A percentile compares a stretch with the other conserved stretches of the same genome.
Evolutionary conservation across 106 monocot genomes (phyloP).

Genomic region (Amphibolis antarctica): DNA sequence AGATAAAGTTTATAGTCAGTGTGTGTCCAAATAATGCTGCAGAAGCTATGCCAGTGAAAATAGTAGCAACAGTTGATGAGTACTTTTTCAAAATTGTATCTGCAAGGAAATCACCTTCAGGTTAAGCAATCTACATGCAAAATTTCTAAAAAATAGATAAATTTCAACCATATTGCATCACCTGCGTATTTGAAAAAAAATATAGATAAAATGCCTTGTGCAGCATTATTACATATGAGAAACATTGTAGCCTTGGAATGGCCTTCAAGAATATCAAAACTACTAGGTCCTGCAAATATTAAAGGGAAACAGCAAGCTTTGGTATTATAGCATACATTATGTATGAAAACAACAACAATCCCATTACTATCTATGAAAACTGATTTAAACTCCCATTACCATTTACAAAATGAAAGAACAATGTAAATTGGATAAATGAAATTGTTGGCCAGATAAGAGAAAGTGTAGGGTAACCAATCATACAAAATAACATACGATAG

Average conservation of each 20-base stretch:
- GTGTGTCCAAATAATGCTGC: conserved; percentile 89
- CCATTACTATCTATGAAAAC: too few species aligned
- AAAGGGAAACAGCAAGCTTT: too few species aligned
- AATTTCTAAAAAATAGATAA: background rate
- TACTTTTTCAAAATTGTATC: conserved; percentile 97
- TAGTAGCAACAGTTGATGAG: conserved; percentile 93
- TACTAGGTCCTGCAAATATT: conserved; percentile 44
- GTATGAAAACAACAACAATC: too few species aligned
- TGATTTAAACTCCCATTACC: too few species aligned
- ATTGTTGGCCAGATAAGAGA: too few species aligned
- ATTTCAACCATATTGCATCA: conserved; percentile 13
- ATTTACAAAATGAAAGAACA: too few species aligned
- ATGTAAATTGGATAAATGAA: too few species aligned
- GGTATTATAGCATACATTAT: too few species aligned
- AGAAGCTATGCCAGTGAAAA: conserved; percentile 89
- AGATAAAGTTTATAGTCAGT: conserved; percentile 80
- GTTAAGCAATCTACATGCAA: background rate
- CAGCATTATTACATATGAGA: conserved; percentile 83
- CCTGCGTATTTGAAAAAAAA: conserved; percentile 99
- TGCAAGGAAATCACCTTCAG: conserved; percentile 23
- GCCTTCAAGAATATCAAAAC: conserved; percentile 80
- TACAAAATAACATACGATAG: too few species aligned
- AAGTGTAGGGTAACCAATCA: too few species aligned
- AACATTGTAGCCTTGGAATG: conserved; percentile 87
- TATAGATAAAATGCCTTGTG: conserved; percentile 86